Evolutionary conservation across 2,329 filamentous ascomycete species (phyloP), one percentile per base, ranked within the genome.

Genomic region (Sordariomycetes sp.): DNA sequence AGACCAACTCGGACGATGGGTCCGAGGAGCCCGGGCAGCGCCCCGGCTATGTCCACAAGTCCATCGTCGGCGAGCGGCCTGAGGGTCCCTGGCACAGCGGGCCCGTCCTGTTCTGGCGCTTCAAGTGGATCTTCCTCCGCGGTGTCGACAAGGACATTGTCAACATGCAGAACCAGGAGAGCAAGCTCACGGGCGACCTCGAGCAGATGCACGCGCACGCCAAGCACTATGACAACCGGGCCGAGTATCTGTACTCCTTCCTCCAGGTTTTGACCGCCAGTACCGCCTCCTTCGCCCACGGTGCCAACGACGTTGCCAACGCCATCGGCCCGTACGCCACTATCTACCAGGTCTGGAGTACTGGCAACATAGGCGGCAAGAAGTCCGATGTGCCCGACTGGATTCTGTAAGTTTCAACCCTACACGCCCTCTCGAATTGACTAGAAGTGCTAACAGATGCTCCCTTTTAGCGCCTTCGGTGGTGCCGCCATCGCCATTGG

Each of bases 101-200:
- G 5, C 60, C 65, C 5, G 72, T 73, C 13, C 62, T 73, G 15
- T 72, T 69, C 62, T 75, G 68, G 64, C 67, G 64, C 57, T n/a
- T 69, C 56, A 75, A 75, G 63, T 70, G 32, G 34, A 85, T 77
- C 58, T 65, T 75, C 17, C 79, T 90, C 56, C 91, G 91, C 67
- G 88, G 88, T 69, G 67, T 86, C 28, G 76, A 90, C 77, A 91
- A 90, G 72, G 88, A 92, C 63, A 91, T 91, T 65, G 87, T 90
- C 76, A 77, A 80, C 53, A 84, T 85, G 8, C 87, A 90, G 74
- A 75, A 76, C 55, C 87, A 87, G 66, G 77, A 66, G 57, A 64
- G 64, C 6, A 62, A 75, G 56, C 68, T 78, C 58, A 73, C 69
- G 12, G 76, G 76, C 45, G 62, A 70, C 35, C 67, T 70, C 60